A percentile compares a stretch with the other conserved stretches of the same genome.
Conservation (phyloP, 2,329 filamentous ascomycete species). For the Arthrobotrys iridis region DNA sequence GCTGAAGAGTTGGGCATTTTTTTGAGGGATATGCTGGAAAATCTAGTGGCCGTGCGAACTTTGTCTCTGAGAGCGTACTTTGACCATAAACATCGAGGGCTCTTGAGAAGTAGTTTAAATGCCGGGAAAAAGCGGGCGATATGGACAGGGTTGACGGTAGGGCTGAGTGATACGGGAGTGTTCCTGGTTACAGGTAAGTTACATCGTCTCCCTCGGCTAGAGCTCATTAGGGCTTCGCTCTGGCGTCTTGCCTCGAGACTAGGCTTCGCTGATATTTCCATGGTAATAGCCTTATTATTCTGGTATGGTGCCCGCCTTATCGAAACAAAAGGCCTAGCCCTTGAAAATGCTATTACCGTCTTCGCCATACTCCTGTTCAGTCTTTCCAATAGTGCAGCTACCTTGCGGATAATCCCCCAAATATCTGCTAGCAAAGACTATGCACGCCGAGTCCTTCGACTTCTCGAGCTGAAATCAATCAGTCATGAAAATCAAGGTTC, state of each 20-base stretch:
- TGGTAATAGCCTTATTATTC: constrained; percentile 73
- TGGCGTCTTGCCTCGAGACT: neutral
- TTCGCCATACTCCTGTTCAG: constrained; percentile 86
- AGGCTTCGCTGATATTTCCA: constrained; percentile 6
- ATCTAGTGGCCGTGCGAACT: constrained; percentile 80
- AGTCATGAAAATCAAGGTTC: constrained; percentile 70
- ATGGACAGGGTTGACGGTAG: constrained; percentile 77
- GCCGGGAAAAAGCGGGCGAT: constrained; percentile 74
- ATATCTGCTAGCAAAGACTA: constrained; percentile 78
- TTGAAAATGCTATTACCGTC: constrained; percentile 70
- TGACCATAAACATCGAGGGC: constrained; percentile 69
- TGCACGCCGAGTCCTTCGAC: constrained; percentile 76
- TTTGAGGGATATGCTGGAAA: constrained; percentile 78
- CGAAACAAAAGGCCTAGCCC: constrained; percentile 64
- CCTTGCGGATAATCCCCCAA: constrained; percentile 81
- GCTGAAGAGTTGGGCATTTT: constrained; percentile 71
- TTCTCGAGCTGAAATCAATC: constrained; percentile 70
- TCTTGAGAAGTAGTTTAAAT: constrained; percentile 67
- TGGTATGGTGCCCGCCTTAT: constrained; percentile 80
- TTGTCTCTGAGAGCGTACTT: constrained; percentile 80
- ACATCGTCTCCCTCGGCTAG: too few species aligned
- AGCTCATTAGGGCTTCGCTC: too few species aligned
- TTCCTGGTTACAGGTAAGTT: constrained; percentile 71
- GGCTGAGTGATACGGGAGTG: constrained; percentile 77
- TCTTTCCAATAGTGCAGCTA: constrained; percentile 75